phyloP scores from a whole-genome alignment of 192 early-diverging fungal genomes.

The Cetraspora pellucida region DNA sequence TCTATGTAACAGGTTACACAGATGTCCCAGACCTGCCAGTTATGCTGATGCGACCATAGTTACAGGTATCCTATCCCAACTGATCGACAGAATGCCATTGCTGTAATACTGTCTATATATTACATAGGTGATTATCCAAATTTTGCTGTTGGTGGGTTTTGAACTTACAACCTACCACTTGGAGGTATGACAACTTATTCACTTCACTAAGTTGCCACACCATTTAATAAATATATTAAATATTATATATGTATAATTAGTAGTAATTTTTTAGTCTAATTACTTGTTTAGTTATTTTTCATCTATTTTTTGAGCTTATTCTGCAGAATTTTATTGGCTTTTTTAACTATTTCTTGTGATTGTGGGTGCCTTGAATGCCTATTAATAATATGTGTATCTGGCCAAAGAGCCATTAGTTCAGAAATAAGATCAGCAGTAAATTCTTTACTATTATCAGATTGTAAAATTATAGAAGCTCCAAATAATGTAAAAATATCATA shows the following conservation, averaged over 20 bases:
- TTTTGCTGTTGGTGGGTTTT: too few species aligned
- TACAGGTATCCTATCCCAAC: too few species aligned
- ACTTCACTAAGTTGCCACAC: too few species aligned
- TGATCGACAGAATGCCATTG: too few species aligned
- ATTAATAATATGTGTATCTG: neutral
- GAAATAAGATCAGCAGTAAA: slow-evolving; percentile 4
- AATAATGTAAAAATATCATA: slow-evolving; percentile 5
- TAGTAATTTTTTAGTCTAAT: neutral
- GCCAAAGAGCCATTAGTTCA: neutral
- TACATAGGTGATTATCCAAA: too few species aligned
- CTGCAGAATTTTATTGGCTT: neutral
- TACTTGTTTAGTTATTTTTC: neutral
- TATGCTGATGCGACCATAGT: too few species aligned
- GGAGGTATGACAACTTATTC: too few species aligned
- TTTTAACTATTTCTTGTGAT: neutral
- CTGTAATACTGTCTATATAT: too few species aligned
- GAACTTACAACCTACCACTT: too few species aligned
- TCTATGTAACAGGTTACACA: too few species aligned
- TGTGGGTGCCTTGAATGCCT: neutral
- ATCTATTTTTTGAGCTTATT: neutral
- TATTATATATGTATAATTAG: neutral
- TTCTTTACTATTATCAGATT: neutral
- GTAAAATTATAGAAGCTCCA: neutral
- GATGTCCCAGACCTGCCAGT: too few species aligned
- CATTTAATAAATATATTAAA: too few species aligned